A percentile compares a stretch with the other conserved stretches of the same genome.
Evolutionary conservation across 2,329 filamentous ascomycete species (phyloP).

Genomic region (Phialocephala sp.): DNA sequence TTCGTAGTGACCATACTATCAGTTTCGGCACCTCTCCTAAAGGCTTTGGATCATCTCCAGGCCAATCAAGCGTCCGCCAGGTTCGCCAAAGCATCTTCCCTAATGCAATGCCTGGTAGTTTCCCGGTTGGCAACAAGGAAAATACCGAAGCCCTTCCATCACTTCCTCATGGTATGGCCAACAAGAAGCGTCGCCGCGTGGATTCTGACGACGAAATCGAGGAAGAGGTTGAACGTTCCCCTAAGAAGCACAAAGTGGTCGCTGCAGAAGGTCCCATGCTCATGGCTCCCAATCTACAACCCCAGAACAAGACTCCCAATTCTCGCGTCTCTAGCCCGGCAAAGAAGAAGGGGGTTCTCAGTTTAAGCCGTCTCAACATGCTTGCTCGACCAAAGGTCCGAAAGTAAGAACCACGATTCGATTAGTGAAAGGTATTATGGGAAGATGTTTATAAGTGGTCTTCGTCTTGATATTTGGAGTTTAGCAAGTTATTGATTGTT

Average conservation of each 20-base stretch:
- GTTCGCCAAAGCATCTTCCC: slow-evolving; percentile 59
- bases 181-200: slow-evolving; percentile 69
- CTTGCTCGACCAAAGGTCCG: slow-evolving; percentile 65
- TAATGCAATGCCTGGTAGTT: slow-evolving; percentile 59
- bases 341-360: slow-evolving; percentile 60
- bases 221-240: slow-evolving; percentile 54
- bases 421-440: not conserved
- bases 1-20: slow-evolving; percentile 70
- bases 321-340: slow-evolving; percentile 51
- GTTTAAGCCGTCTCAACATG: slow-evolving; percentile 65
- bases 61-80: slow-evolving; percentile 66
- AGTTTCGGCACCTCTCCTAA: slow-evolving; percentile 54
- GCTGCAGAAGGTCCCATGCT: slow-evolving; percentile 39
- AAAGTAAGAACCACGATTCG: slow-evolving; percentile 44
- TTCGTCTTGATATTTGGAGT: slow-evolving; percentile 19
- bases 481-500: not conserved
- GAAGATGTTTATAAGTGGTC: slow-evolving; percentile 4
- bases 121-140: slow-evolving; percentile 62
- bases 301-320: slow-evolving; percentile 35
- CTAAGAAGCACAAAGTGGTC: slow-evolving; percentile 61
- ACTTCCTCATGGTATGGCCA: slow-evolving; percentile 65
- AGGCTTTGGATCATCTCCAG: slow-evolving; percentile 62
- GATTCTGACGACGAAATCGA: slow-evolving; percentile 62
- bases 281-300: slow-evolving; percentile 40
- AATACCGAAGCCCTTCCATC: slow-evolving; percentile 51